Evolutionary conservation across 495 filamentous ascomycete species (phyloP), one percentile per base, ranked within the genome.

Genomic region (Penicillium herquei): DNA sequence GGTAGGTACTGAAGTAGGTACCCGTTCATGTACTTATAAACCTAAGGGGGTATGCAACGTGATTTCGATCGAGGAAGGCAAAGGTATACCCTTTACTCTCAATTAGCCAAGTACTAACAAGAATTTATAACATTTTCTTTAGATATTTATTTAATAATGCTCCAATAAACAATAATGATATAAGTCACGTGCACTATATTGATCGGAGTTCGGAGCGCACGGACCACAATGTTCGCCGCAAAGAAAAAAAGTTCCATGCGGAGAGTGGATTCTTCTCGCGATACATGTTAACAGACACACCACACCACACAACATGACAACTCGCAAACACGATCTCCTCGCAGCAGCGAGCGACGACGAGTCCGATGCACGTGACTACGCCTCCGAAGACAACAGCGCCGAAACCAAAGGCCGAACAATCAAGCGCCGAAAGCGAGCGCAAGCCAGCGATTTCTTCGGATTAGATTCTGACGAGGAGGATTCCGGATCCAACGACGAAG

Each of bases 241-340:
- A 35, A 37, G 43, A 49, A 61, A 66, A 67, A 68, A 65, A 63
- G 49, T 61, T 64, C 49, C 33, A 54, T 54, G 49, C 34, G 34
- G 34, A 37, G 34, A 37, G 8, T 7, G 9, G 26, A 31, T 7
- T 59, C 55, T 32, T 50, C n/a, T n/a, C 40, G 33, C 39, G 18
- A n/a, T 11, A 5, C 32, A 13, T 39, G 21, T 45, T n/a, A n/a
- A n/a, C n/a, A n/a, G n/a, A n/a, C n/a, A n/a, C n/a, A 37, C 26
- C 17, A 32, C 39, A 33, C 13, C 30, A 21, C 16, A 54, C 55
- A 63, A 48, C 45, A 92, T 91, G 88, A 57, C 84, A 4, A 72
- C 79, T n/a, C 82, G 84, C 57, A 90, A 87, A 49, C 77, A 80
- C 70, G 81, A 90, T 39, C 92, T 86, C 59, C 80, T 96, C 49